Conservation (phyloP, 2,329 filamentous ascomycete species). For the Beauveria asiatica region DNA sequence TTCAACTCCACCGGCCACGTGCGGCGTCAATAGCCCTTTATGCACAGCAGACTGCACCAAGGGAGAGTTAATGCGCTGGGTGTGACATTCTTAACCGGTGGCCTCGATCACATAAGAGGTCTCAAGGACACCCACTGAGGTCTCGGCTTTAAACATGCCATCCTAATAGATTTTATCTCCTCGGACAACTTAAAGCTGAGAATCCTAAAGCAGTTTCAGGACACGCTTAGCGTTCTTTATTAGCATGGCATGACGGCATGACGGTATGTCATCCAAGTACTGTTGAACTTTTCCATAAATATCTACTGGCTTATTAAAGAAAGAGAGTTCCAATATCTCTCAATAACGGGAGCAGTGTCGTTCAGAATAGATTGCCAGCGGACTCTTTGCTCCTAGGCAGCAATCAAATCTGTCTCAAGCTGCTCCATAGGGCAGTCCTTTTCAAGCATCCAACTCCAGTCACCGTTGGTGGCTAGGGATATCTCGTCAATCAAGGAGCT, state of each 20-base stretch:
- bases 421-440: not conserved
- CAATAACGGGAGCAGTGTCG: slow-evolving; percentile 5
- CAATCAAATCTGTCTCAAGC: not conserved
- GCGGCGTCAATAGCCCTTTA: slow-evolving; percentile 1
- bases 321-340: slow-evolving; percentile 7
- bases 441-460: slow-evolving; percentile 11
- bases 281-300: slow-evolving; percentile 10
- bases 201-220: not conserved
- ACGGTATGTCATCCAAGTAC: slow-evolving; percentile 9
- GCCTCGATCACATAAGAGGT: slow-evolving; percentile 4
- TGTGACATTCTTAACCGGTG: slow-evolving; percentile 1
- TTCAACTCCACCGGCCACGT: slow-evolving; percentile 3
- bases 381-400: not conserved
- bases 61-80: slow-evolving; percentile 3
- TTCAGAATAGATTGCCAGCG: slow-evolving; percentile 8
- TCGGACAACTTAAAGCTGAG: slow-evolving; percentile 5
- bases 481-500: slow-evolving; percentile 6
- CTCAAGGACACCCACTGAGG: slow-evolving; percentile 1
- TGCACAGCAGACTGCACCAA: slow-evolving; percentile 1
- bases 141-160: slow-evolving; percentile 4
- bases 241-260: slow-evolving; percentile 10
- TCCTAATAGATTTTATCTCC: not conserved
- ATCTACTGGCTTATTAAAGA: not conserved
- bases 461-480: not conserved
- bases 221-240: slow-evolving; percentile 4